Conservation (phyloP, 129 eudicot genomes). For the Lactuca saligna region DNA sequence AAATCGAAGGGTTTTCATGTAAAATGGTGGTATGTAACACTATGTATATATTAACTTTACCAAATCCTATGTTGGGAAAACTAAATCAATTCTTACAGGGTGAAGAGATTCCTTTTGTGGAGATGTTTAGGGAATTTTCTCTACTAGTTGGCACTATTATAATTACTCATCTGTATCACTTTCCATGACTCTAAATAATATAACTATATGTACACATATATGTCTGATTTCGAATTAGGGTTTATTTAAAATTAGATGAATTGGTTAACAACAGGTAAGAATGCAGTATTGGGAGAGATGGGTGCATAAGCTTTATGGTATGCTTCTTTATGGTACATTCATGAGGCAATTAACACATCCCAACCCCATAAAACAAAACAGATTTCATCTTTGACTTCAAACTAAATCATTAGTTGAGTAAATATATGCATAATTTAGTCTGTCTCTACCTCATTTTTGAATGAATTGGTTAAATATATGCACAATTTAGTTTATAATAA, state of each 20-base stretch:
- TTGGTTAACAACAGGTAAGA: conserved; percentile 56
- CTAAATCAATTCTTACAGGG: conserved; percentile 50
- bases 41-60: not conserved
- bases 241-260: not conserved
- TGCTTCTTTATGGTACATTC: conserved; percentile 99
- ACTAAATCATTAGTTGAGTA: conserved; percentile 4
- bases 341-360: conserved; percentile 59
- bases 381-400: conserved; percentile 23
- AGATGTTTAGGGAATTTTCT: conserved; percentile 94
- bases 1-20: conserved; percentile 56
- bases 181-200: not conserved
- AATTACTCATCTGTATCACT: conserved; percentile 22
- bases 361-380: not conserved
- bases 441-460: no score
- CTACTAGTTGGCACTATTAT: conserved; percentile 97
- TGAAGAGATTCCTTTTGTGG: conserved; percentile 78
- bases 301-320: conserved; percentile 98
- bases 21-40: conserved; percentile 69
- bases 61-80: not conserved
- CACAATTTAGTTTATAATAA: no score
- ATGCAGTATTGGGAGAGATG: conserved; percentile 99
- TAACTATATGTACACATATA: no score
- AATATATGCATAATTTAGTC: not conserved
- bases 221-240: not conserved
- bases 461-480: no score